Evolutionary conservation across 176 grass and related monocot species (phyloP).

Genomic region (Avena insularis): DNA sequence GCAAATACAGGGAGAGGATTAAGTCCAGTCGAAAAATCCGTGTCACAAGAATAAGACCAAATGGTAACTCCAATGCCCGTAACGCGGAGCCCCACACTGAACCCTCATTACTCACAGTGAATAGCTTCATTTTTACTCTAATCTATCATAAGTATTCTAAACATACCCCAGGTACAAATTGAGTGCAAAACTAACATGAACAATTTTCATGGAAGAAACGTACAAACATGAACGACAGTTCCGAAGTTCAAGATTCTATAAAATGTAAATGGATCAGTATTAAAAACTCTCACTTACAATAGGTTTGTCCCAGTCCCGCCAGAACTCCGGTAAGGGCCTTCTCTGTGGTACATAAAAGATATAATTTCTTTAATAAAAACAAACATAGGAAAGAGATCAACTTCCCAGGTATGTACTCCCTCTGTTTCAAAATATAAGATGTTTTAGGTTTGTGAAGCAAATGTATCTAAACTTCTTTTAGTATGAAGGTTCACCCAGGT

Average conservation of each 20-base stretch:
- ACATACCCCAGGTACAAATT: not conserved
- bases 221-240: not conserved
- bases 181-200: slow-evolving; percentile 30
- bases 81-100: not conserved
- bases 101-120: not conserved
- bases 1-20: not conserved
- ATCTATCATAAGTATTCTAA: slow-evolving; percentile 11
- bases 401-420: not conserved
- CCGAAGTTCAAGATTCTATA: not conserved
- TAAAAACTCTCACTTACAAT: slow-evolving; percentile 79
- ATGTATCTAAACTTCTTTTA: no score
- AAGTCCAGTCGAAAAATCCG: not conserved
- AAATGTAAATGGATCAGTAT: slow-evolving; percentile 8
- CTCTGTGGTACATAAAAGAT: slow-evolving; percentile 66
- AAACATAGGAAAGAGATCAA: not conserved
- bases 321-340: slow-evolving; percentile 92
- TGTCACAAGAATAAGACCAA: slow-evolving; percentile 16
- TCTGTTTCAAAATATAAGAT: no score
- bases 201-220: not conserved
- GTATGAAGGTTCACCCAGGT: no score
- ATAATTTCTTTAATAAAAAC: slow-evolving; percentile 14
- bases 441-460: no score
- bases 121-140: not conserved
- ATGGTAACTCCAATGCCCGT: not conserved
- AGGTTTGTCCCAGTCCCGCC: slow-evolving; percentile 90